Percentiles rank a stretch among this genome's conserved stretches.
These are phyloP conservation scores for Mortierella sp. DNA, from an alignment of 371 early-diverging fungal species.

Conservation along the genomic window DNA sequence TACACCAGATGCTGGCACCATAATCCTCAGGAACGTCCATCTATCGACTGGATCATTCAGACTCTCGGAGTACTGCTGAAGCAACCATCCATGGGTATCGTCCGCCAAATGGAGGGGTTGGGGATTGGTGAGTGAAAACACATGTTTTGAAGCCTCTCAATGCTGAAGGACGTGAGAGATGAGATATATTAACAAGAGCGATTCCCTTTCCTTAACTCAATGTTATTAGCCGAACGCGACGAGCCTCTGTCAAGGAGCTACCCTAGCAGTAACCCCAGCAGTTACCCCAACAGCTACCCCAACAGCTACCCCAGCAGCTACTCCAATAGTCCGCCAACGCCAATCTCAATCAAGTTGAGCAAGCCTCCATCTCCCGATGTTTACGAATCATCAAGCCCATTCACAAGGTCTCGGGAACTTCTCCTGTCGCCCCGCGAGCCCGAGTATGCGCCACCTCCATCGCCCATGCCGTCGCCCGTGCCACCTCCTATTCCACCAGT, in stretches of 20 bases:
- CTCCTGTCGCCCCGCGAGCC: constrained; percentile 38
- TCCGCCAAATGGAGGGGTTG: constrained; percentile 37
- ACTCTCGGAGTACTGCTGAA: constrained; percentile 38
- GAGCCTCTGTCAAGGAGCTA: not conserved
- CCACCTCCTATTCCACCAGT: constrained; percentile 50
- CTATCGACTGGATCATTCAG: constrained; percentile 40
- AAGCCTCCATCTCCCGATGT: constrained; percentile 23
- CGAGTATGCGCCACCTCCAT: constrained; percentile 43
- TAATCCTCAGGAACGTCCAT: constrained; percentile 42
- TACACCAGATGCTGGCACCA: constrained; percentile 40
- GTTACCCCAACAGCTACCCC: too few species aligned
- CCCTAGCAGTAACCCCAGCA: too few species aligned
- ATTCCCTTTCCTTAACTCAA: not conserved
- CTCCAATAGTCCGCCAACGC: not conserved
- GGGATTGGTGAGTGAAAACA: constrained; percentile 24
- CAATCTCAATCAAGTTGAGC: constrained; percentile 33
- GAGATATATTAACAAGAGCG: not conserved
- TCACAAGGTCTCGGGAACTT: constrained; percentile 25
- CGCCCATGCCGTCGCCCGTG: constrained; percentile 28
- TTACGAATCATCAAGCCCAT: not conserved
- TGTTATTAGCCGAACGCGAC: not conserved
- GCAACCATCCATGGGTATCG: constrained; percentile 23
- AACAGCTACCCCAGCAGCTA: too few species aligned
- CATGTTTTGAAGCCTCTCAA: too few species aligned
- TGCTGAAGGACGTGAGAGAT: too few species aligned